Percentiles rank a stretch among this genome's conserved stretches.
Evolutionary conservation across 148 eudicot genomes (phyloP).

Genomic region (Spergularia bocconei): DNA sequence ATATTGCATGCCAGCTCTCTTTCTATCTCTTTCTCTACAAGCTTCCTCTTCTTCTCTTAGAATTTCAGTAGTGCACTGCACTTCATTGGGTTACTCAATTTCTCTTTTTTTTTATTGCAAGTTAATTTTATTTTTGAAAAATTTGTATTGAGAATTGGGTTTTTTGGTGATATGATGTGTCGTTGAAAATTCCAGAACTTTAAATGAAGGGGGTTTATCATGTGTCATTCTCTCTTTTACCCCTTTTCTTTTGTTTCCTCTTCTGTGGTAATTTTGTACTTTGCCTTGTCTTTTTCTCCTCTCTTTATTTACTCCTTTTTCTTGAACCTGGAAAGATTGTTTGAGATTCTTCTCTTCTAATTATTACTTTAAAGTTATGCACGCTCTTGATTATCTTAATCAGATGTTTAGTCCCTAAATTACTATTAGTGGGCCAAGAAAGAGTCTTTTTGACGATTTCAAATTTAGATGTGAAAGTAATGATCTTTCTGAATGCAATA

Average conservation of each 20-base stretch:
- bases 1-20: no score
- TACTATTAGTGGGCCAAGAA: no score
- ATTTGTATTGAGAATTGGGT: neutral
- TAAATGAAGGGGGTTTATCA: neutral
- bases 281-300: constrained; percentile 9
- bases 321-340: neutral
- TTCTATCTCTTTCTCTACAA: no score
- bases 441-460: no score
- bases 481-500: no score
- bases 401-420: no score
- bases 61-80: neutral
- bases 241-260: neutral
- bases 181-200: constrained; percentile 2
- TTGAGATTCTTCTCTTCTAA: neutral
- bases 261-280: constrained; percentile 8
- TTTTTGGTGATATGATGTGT: constrained; percentile 18
- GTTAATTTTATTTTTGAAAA: no score
- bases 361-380: neutral
- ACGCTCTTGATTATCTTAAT: neutral
- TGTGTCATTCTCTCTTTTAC: neutral
- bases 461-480: no score
- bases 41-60: neutral
- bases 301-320: neutral
- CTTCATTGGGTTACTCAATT: neutral
- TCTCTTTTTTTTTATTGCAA: no score